Evolutionary conservation across 345 rosid genomes (phyloP).

Genomic region (Brassica cretica): DNA sequence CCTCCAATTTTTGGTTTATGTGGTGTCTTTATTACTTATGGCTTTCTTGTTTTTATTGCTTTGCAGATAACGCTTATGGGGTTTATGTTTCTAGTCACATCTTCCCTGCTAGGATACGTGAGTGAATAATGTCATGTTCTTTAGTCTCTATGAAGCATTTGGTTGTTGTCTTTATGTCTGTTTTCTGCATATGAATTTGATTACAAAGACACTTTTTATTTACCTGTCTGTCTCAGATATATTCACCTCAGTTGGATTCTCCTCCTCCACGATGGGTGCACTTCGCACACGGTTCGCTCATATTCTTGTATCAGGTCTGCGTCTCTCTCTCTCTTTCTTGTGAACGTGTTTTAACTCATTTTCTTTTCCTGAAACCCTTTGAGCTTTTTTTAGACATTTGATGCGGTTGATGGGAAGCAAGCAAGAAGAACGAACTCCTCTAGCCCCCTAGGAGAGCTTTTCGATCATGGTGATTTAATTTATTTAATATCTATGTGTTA

Average conservation of each 20-base stretch:
- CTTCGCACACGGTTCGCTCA: conserved; percentile 88
- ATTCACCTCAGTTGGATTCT: conserved; percentile 63
- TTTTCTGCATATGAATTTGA: background rate
- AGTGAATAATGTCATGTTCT: conserved; percentile 42
- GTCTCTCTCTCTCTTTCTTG: conserved; percentile 19
- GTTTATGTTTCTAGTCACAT: conserved; percentile 77
- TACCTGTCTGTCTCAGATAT: conserved; percentile 31
- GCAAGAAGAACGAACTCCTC: conserved; percentile 95
- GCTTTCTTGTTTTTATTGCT: conserved; percentile 19
- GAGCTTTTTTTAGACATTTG: conserved; percentile 65
- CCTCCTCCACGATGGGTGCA: conserved; percentile 98
- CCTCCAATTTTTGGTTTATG: background rate
- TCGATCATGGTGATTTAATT: conserved; percentile 75
- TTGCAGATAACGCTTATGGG: conserved; percentile 88
- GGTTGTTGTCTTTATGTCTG: background rate
- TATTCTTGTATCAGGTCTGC: conserved; percentile 89
- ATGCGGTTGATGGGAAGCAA: conserved; percentile 99
- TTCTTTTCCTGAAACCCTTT: background rate
- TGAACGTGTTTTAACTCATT: background rate
- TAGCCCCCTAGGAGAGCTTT: conserved; percentile 95
- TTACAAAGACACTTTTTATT: conserved; percentile 12
- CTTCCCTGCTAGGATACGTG: conserved; percentile 88
- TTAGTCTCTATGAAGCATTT: background rate
- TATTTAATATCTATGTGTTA: background rate
- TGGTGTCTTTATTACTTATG: background rate